Percentiles rank a stretch among this genome's conserved stretches.
Conservation (phyloP, 257 asterid species). For the Solanum appendiculatum region DNA sequence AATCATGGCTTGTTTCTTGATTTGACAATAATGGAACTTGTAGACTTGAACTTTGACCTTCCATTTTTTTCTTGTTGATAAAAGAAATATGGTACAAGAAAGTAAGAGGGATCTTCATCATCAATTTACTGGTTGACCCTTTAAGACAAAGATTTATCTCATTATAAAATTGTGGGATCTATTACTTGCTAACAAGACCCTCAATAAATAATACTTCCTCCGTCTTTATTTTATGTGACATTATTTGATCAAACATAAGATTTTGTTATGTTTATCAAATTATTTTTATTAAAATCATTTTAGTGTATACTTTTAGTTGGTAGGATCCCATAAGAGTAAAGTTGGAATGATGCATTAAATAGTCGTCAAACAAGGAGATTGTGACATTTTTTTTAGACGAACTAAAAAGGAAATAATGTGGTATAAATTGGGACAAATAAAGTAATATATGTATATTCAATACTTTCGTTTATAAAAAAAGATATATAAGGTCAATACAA, state of each 20-base stretch:
- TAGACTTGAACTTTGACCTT: not conserved
- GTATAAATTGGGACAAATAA: rapidly evolving
- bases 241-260: rapidly evolving
- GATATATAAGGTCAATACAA: not conserved
- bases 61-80: slow-evolving; percentile 8
- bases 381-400: no score
- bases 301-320: not conserved
- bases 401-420: not conserved
- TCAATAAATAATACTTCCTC: not conserved
- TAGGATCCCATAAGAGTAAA: not conserved
- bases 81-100: not conserved
- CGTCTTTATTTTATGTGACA: not conserved
- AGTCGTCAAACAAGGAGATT: not conserved
- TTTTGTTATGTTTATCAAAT: not conserved
- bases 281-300: not conserved
- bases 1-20: slow-evolving; percentile 1
- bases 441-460: not conserved
- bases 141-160: not conserved
- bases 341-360: not conserved
- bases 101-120: not conserved
- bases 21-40: slow-evolving; percentile 8
- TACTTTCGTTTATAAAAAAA: not conserved
- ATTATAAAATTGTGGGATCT: not conserved
- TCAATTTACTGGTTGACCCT: not conserved
- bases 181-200: not conserved